Evolutionary conservation across 306 rosid genomes (phyloP).

Genomic region (Fagus crenata): DNA sequence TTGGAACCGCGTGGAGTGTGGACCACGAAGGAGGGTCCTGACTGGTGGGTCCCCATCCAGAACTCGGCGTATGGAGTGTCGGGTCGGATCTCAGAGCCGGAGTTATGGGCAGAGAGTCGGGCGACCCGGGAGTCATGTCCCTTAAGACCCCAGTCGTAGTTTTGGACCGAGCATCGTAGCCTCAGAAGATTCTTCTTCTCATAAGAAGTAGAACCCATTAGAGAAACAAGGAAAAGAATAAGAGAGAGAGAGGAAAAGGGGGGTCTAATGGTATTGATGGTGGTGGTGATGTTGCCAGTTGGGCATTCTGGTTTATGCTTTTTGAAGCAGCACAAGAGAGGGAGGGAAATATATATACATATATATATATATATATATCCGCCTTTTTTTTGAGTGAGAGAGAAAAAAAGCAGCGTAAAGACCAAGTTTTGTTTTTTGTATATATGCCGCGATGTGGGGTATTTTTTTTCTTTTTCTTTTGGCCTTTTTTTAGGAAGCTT

Average conservation of each 20-base stretch:
- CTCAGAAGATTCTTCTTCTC: conserved; percentile 35
- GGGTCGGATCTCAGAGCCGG: conserved; percentile 45
- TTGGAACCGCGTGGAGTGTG: conserved; percentile 14
- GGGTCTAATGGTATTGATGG: background rate
- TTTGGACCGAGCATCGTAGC: conserved; percentile 69
- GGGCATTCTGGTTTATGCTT: conserved; percentile 22
- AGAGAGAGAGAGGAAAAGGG: background rate
- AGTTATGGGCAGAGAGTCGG: conserved; percentile 55
- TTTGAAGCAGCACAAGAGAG: conserved; percentile 38
- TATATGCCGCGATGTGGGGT: no score
- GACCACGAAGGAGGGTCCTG: conserved; percentile 75
- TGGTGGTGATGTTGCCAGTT: background rate
- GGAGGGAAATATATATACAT: conserved; percentile 33
- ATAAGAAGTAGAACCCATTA: conserved; percentile 19
- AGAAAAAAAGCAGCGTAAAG: no score
- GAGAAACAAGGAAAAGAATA: background rate
- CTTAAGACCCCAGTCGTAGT: conserved; percentile 80
- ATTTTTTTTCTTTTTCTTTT: no score
- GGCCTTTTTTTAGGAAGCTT: no score
- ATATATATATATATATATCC: background rate
- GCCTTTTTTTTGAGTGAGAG: no score
- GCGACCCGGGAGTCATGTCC: conserved; percentile 68
- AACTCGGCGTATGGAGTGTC: conserved; percentile 77
- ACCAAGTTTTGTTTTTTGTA: no score
- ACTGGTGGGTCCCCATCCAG: conserved; percentile 94